Evolutionary conservation across 169 alveolate species (phyloP).

Genomic region (Plasmodium falciparum): DNA sequence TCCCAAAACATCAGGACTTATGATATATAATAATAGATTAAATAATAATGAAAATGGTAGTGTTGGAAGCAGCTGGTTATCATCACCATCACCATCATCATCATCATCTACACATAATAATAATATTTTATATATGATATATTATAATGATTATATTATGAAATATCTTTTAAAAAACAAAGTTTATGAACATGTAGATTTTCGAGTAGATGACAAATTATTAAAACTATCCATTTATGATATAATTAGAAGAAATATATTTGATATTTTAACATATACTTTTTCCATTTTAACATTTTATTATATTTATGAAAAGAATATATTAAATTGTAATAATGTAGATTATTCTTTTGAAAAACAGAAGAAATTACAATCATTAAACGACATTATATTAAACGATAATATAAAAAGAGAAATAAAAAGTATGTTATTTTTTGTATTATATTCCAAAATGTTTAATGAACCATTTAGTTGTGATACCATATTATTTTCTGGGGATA

Average conservation of each 20-base stretch:
- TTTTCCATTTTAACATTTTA: conserved; percentile 18
- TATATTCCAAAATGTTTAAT: conserved; percentile 29
- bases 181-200: conserved; percentile 52
- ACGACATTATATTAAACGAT: conserved; percentile 31
- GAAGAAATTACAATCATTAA: conserved; percentile 10
- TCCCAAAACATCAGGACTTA: not conserved
- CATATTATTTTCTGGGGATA: conserved; percentile 56
- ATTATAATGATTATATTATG: conserved; percentile 65
- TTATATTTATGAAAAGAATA: conserved; percentile 38
- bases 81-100: not conserved
- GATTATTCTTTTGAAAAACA: conserved; percentile 19
- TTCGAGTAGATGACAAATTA: conserved; percentile 28
- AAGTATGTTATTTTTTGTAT: conserved; percentile 24
- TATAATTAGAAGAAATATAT: conserved; percentile 8
- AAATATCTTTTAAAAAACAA: conserved; percentile 57
- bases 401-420: conserved; percentile 50
- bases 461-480: not conserved
- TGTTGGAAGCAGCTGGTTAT: not conserved
- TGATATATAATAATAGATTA: not conserved
- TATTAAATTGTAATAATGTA: not conserved
- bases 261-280: conserved; percentile 42
- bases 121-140: conserved; percentile 16
- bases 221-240: conserved; percentile 14
- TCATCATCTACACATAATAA: not conserved
- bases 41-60: not conserved